A percentile compares a stretch with the other conserved stretches of the same genome.
phyloP scores from a whole-genome alignment of 176 grass and related monocot species.

The Sorghum bicolor region DNA sequence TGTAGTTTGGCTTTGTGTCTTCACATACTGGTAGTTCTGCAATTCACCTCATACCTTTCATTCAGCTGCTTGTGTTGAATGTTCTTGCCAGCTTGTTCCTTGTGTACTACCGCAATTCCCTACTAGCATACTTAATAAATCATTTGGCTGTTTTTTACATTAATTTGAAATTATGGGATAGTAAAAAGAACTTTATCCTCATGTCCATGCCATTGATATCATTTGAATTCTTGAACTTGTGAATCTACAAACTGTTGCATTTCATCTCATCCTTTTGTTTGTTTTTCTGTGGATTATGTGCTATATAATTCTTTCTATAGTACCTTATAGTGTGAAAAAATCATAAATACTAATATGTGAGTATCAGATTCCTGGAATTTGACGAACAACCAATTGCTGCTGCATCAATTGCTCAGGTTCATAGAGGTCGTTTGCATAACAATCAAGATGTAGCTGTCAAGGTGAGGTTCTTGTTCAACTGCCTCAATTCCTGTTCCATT shows the following conservation, averaged over 20 bases:
- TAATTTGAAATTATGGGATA: neutral
- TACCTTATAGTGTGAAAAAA: neutral
- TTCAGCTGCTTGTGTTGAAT: neutral
- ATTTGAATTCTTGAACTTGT: neutral
- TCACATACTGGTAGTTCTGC: neutral
- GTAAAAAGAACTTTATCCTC: neutral
- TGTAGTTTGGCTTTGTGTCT: neutral
- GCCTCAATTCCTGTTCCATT: slow-evolving; percentile 9
- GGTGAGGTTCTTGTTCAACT: slow-evolving; percentile 49
- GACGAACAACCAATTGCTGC: slow-evolving; percentile 93
- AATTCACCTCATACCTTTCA: slow-evolving; percentile 2
- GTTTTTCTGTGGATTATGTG: slow-evolving; percentile 13
- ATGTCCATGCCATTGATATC: neutral
- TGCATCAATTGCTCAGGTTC: slow-evolving; percentile 99
- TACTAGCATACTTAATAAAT: neutral
- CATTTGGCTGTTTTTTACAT: neutral
- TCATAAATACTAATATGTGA: slow-evolving; percentile 37
- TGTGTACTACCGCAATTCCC: neutral
- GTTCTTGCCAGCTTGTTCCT: slow-evolving; percentile 7
- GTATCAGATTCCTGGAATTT: slow-evolving; percentile 84
- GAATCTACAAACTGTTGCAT: neutral
- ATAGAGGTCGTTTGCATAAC: slow-evolving; percentile 66
- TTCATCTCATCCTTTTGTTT: slow-evolving; percentile 11
- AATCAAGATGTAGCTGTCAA: slow-evolving; percentile 90
- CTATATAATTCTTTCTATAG: neutral